phyloP scores from a whole-genome alignment of 2,329 filamentous ascomycete species.

The Dothideomycetidae sp. region DNA sequence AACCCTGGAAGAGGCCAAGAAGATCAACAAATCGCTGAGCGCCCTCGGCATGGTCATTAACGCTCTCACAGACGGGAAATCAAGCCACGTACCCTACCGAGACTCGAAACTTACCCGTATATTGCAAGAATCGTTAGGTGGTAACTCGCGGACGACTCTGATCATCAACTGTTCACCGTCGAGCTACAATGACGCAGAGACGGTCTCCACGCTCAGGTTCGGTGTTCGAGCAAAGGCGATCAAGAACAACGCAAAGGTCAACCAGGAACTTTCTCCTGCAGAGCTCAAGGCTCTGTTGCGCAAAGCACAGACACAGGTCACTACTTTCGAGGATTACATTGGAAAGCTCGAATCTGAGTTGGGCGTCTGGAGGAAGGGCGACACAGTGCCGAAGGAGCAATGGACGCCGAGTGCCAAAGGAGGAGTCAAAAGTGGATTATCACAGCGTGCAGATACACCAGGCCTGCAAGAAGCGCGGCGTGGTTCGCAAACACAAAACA shows the following conservation, averaged over 20 bases:
- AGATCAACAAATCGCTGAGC: conserved; percentile 99
- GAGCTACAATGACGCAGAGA: conserved; percentile 95
- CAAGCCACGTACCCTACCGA: conserved; percentile 86
- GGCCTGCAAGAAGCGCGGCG: conserved; percentile 31
- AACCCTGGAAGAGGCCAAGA: conserved; percentile 95
- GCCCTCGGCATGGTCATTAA: conserved; percentile 99
- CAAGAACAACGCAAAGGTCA: conserved; percentile 99
- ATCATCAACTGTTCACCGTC: conserved; percentile 99
- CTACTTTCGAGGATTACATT: conserved; percentile 79
- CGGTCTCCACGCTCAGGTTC: conserved; percentile 79
- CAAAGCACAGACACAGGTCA: conserved; percentile 81
- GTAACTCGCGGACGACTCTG: conserved; percentile 94
- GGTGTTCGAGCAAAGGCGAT: conserved; percentile 95
- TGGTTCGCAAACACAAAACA: conserved; percentile 34
- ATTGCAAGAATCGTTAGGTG: conserved; percentile 88
- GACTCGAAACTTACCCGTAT: conserved; percentile 97
- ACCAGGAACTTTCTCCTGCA: conserved; percentile 87
- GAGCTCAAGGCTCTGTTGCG: conserved; percentile 88
- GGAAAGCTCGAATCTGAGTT: conserved; percentile 72
- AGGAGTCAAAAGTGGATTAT: conserved; percentile 33
- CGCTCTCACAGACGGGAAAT: conserved; percentile 90
- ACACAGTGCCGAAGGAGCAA: conserved; percentile 72
- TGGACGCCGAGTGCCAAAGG: conserved; percentile 59
- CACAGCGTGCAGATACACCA: conserved; percentile 45
- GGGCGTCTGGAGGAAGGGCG: conserved; percentile 73